Evolutionary conservation across 371 early-diverging fungal species (phyloP), one percentile per base, ranked within the genome.

Genomic region (Apophysomyces elegans): DNA sequence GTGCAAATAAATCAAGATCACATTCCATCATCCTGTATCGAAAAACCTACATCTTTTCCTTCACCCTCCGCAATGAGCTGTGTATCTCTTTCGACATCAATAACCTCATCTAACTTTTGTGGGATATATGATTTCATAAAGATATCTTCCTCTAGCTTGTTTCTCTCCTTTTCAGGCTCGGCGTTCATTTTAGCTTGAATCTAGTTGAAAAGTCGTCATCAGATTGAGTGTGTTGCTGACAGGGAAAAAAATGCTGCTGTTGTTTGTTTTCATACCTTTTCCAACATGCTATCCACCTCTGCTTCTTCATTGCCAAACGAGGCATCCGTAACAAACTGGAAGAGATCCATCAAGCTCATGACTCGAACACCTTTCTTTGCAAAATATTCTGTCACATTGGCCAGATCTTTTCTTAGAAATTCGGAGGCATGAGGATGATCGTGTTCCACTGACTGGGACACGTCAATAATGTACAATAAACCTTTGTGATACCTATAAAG

Each of bases 381-480:
- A 86, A 99, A 99, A 76, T 91, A 99, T 62, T 94, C 96, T 47
- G 93, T 94, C n/a, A 99, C 91, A 75, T 99, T 99, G 46, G 88
- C 78, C 72, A 96, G 90, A 80, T 99, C 99, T 78, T 95, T 97
- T 37, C 98, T 86, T 62, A 99, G 86, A 76, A 99, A 99, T 68
- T 96, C 97, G 37, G 96, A 86, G 2, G 99, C 97, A 71, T 97
- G 95, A n/a, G 99, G 99, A 75, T 99, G 99, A 74, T 97, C 96
- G 72, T 95, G 98, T 72, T 99, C 99, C 9, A 99, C 99, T 3
- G 98, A 96, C 76, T 99, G 99, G 4, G 99, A 99, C 7, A 99
- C 99, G 79, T 99, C 99, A 71, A 99, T 99, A 45, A 99, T 93
- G 63, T 94, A 95, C 37, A 97, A 78, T 18, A 78, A 80, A 26